Evolutionary conservation across 2,329 filamentous ascomycete genomes (phyloP).

Genomic region (Clonostachys rhizophaga): DNA sequence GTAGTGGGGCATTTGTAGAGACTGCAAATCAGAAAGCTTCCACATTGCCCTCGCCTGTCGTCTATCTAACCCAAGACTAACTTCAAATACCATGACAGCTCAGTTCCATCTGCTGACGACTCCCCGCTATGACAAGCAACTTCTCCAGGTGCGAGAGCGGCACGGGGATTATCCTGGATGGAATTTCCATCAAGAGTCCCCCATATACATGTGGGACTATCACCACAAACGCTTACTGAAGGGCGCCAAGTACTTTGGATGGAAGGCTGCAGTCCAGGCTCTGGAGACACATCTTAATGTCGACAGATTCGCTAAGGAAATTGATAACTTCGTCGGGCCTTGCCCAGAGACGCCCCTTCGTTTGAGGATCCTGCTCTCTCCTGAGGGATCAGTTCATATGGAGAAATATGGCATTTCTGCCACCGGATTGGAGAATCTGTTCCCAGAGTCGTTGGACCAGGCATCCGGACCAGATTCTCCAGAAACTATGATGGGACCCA

Average conservation of each 20-base stretch:
- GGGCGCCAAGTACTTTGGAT: conserved; percentile 52
- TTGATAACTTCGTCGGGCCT: conserved; percentile 27
- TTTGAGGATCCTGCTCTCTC: conserved; percentile 50
- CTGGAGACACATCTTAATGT: conserved; percentile 44
- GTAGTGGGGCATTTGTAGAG: neutral
- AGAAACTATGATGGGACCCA: conserved; percentile 2
- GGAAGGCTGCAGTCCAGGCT: conserved; percentile 36
- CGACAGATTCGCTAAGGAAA: conserved; percentile 20
- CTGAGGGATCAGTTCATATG: conserved; percentile 39
- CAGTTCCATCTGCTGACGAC: conserved; percentile 65
- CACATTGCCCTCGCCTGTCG: neutral
- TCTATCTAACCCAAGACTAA: neutral
- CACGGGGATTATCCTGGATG: conserved; percentile 38
- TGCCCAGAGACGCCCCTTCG: conserved; percentile 31
- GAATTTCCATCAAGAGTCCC: conserved; percentile 48
- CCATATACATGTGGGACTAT: conserved; percentile 75
- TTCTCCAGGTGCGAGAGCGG: conserved; percentile 37
- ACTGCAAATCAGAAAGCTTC: neutral
- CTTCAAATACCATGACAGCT: conserved; percentile 21
- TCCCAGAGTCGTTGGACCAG: conserved; percentile 46
- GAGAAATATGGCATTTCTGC: conserved; percentile 27
- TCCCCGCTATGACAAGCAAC: conserved; percentile 62
- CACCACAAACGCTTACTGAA: conserved; percentile 75
- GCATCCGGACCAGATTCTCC: conserved; percentile 24
- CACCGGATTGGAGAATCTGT: conserved; percentile 45